phyloP scores from a whole-genome alignment of 2,329 filamentous ascomycete species.

The Penicillium sp. region DNA sequence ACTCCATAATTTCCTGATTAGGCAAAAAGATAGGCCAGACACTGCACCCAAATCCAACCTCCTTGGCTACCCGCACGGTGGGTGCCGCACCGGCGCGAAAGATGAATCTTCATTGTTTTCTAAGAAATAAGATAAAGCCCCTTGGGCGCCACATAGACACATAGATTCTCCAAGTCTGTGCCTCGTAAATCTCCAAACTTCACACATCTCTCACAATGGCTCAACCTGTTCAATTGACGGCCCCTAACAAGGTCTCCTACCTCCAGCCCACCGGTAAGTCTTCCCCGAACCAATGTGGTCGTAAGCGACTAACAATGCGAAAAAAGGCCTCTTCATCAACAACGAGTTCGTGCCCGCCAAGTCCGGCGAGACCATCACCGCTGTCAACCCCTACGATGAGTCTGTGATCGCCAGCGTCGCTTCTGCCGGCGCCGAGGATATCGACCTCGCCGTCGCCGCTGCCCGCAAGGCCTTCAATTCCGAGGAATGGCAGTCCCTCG shows the following conservation, averaged over 20 bases:
- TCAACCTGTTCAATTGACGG: neutral
- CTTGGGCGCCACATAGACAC: neutral
- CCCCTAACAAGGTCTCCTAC: neutral
- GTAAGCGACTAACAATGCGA: neutral
- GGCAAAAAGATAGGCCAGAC: conserved; percentile 1
- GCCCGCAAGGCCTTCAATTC: conserved; percentile 1
- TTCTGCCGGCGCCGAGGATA: neutral
- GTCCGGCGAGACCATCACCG: neutral
- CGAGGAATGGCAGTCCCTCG: neutral
- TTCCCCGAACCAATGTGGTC: rapidly evolving
- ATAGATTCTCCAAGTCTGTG: neutral
- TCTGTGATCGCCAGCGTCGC: neutral
- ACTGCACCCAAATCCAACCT: neutral
- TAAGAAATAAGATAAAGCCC: neutral
- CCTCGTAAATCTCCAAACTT: neutral
- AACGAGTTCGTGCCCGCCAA: neutral
- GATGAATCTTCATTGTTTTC: neutral
- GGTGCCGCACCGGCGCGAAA: no score
- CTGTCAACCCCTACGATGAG: conserved; percentile 1
- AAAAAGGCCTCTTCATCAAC: conserved; percentile 2
- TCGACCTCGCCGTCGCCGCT: neutral
- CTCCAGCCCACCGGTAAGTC: neutral
- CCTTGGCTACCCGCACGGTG: neutral
- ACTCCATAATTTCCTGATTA: neutral
- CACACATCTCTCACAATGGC: neutral